These are phyloP conservation scores for Colletotrichum somersetense DNA, from an alignment of 2,329 filamentous ascomycete species.

Conservation along the genomic window DNA sequence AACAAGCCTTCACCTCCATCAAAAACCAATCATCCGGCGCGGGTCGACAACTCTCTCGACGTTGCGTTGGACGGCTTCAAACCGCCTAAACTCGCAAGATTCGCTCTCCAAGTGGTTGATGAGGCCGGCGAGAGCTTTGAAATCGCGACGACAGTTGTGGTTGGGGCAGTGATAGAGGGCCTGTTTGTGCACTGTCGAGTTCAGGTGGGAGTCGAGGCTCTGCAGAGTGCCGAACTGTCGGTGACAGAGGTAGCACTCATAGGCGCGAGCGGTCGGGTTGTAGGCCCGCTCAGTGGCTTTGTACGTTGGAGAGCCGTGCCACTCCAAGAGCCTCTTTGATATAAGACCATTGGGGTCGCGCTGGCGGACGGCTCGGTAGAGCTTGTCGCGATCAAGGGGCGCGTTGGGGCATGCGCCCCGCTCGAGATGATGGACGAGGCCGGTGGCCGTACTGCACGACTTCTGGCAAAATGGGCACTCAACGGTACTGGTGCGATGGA, in stretches of 20 bases:
- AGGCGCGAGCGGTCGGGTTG: constrained; percentile 56
- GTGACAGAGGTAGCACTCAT: constrained; percentile 68
- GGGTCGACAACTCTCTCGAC: constrained; percentile 25
- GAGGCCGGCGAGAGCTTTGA: constrained; percentile 54
- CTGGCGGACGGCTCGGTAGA: constrained; percentile 60
- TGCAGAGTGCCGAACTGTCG: constrained; percentile 52
- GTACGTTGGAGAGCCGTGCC: constrained; percentile 53
- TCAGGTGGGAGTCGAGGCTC: constrained; percentile 65
- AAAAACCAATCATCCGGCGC: constrained; percentile 19
- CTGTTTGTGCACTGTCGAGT: constrained; percentile 60
- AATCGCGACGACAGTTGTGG: constrained; percentile 51
- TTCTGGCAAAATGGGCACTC: constrained; percentile 68
- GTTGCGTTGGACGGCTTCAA: constrained; percentile 51
- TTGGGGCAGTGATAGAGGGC: constrained; percentile 57
- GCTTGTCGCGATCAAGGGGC: constrained; percentile 60
- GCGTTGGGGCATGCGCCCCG: constrained; percentile 63
- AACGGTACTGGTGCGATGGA: constrained; percentile 60
- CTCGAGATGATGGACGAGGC: constrained; percentile 69
- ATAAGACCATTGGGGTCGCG: constrained; percentile 63
- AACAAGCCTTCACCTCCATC: background rate
- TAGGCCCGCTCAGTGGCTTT: constrained; percentile 56
- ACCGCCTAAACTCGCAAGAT: constrained; percentile 53
- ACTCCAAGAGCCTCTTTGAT: constrained; percentile 64
- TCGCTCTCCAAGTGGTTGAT: constrained; percentile 62
- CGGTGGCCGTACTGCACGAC: constrained; percentile 63